Evolutionary conservation across 2,329 filamentous ascomycete species (phyloP), one percentile per base, ranked within the genome.

Genomic region (Amphichorda felina): DNA sequence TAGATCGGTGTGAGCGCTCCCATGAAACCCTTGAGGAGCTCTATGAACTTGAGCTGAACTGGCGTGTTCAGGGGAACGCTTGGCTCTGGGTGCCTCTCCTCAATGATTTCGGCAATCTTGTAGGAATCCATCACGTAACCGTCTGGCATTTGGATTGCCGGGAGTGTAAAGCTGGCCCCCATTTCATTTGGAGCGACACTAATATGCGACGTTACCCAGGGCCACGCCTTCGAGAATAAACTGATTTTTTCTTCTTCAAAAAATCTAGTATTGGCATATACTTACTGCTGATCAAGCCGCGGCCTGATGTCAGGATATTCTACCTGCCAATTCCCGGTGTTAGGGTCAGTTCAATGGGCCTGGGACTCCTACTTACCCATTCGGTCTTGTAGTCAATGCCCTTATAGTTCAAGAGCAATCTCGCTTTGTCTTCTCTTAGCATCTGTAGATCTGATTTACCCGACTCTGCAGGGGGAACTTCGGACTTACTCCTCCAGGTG

Each of bases 91-190:
- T 81, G 61, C 1, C 57, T 55, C 36, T 64, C 56, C 47, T 85
- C 79, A 24, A 86, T 61, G 14, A 61, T 61, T 11, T 56, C 43
- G 11, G 70, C 75, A 42, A 86, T 85, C 30, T 57, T 55, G 41
- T 56, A 60, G 2, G 75, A 80, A 49, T 85, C 78, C 70, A 77
- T 81, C 8, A 79, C 44, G 46, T 71, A 77, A 14, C 71, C 73
- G 33, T 76, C 66, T 0, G 68, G 61, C 31, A 77, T 61, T 13
- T 54, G 59, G 42, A 79, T 59, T 2, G 71, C 59, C 0, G 79
- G 79, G 37, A 68, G 66, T 10, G 66, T 71, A 53, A 75, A 79
- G 27, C 52, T 43, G 21, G 48, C 48, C 25, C 54, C 53, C 2
- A 53, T 51, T 8, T 56, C 42, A 34, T 72, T 68, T 15, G 72